These are phyloP conservation scores for Akanthomyces muscarius DNA, from an alignment of 2,329 filamentous ascomycete species.

Conservation along the genomic window DNA sequence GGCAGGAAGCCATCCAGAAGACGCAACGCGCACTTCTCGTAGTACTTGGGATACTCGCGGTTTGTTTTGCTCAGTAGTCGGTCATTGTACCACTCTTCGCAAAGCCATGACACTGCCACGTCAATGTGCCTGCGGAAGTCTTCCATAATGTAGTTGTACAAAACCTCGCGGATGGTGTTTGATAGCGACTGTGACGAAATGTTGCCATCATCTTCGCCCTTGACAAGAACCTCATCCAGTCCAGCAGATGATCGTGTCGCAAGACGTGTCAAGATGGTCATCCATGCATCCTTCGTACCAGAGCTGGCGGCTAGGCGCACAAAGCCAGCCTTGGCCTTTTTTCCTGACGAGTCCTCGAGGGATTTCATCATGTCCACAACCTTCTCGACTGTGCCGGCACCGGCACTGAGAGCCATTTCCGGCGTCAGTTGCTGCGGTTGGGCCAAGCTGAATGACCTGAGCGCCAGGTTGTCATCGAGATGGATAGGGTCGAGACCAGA, in stretches of 20 bases:
- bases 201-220: slow-evolving; percentile 47
- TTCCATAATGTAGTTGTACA: slow-evolving; percentile 84
- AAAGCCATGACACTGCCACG: slow-evolving; percentile 88
- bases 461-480: slow-evolving; percentile 47
- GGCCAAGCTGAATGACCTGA: slow-evolving; percentile 76
- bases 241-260: slow-evolving; percentile 74
- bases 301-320: slow-evolving; percentile 79
- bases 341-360: slow-evolving; percentile 61
- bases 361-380: slow-evolving; percentile 75
- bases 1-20: slow-evolving; percentile 86
- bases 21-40: slow-evolving; percentile 73
- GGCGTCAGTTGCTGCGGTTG: slow-evolving; percentile 69
- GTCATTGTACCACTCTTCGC: slow-evolving; percentile 98
- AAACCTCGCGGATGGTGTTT: slow-evolving; percentile 69
- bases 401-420: slow-evolving; percentile 68
- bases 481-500: slow-evolving; percentile 37
- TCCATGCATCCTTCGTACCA: slow-evolving; percentile 84
- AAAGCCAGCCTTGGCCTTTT: slow-evolving; percentile 68
- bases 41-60: slow-evolving; percentile 57
- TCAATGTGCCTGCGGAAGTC: slow-evolving; percentile 90
- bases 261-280: slow-evolving; percentile 79
- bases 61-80: slow-evolving; percentile 43
- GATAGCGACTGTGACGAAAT: slow-evolving; percentile 46
- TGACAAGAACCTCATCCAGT: slow-evolving; percentile 57
- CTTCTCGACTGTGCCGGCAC: slow-evolving; percentile 68